Conservation (phyloP, 305 asterid species). For the Fraxinus platypoda region DNA sequence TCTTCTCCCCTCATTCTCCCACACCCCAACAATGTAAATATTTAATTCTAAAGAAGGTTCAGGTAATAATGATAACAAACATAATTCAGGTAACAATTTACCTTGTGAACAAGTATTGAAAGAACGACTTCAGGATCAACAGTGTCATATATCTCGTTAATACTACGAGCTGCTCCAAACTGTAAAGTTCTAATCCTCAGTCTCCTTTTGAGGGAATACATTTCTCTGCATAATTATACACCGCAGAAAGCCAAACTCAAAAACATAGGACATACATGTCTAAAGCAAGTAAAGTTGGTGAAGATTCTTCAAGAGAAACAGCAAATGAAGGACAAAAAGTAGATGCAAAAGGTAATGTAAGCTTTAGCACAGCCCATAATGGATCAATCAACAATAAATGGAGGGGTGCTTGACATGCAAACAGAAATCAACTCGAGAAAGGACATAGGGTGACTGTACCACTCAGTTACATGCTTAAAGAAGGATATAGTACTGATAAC, state of each 20-base stretch:
- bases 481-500: not conserved
- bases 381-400: not conserved
- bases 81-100: slow-evolving; percentile 30
- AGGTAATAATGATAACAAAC: slow-evolving; percentile 9
- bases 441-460: not conserved
- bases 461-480: not conserved
- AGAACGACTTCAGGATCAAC: slow-evolving; percentile 95
- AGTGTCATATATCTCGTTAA: slow-evolving; percentile 79
- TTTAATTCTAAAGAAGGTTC: slow-evolving; percentile 9
- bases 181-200: slow-evolving; percentile 83
- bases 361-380: slow-evolving; percentile 4
- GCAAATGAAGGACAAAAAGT: slow-evolving; percentile 20
- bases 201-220: slow-evolving; percentile 80
- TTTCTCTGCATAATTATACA: slow-evolving; percentile 51
- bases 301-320: slow-evolving; percentile 8
- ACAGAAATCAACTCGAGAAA: not conserved
- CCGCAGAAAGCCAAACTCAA: slow-evolving; percentile 9
- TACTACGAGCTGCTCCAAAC: slow-evolving; percentile 64
- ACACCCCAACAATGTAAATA: not conserved
- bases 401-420: slow-evolving; percentile 1
- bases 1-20: slow-evolving; percentile 17
- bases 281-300: slow-evolving; percentile 14
- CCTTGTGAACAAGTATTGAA: slow-evolving; percentile 90
- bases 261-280: slow-evolving; percentile 13
- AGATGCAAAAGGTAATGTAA: not conserved